Evolutionary conservation across 805 yeast genomes (phyloP).

Genomic region (Saccharomycopsis javanensis): DNA sequence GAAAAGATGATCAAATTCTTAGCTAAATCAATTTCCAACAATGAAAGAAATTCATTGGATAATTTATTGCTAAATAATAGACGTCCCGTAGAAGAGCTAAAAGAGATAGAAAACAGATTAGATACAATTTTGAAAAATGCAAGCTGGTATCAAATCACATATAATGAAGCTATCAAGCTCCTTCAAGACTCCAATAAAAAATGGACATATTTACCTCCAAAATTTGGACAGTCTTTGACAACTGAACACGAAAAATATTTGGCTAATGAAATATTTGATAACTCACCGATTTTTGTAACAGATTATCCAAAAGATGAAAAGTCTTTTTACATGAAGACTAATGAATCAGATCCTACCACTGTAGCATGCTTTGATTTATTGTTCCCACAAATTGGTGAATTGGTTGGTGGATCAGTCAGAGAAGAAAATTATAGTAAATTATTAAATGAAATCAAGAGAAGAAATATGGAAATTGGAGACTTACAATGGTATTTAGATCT

Average conservation of each 20-base stretch:
- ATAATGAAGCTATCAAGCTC: slow-evolving; percentile 61
- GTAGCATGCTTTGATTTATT: slow-evolving; percentile 87
- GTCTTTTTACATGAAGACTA: slow-evolving; percentile 84
- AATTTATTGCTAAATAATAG: slow-evolving; percentile 24
- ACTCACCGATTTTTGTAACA: slow-evolving; percentile 75
- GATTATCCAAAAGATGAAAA: slow-evolving; percentile 74
- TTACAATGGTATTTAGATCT: slow-evolving; percentile 75
- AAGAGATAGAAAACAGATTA: slow-evolving; percentile 49
- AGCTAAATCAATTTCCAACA: slow-evolving; percentile 26
- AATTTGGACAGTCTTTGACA: slow-evolving; percentile 65
- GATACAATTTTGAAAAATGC: slow-evolving; percentile 30
- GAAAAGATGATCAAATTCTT: slow-evolving; percentile 61
- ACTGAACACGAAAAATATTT: slow-evolving; percentile 91
- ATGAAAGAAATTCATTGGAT: slow-evolving; percentile 23
- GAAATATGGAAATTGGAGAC: slow-evolving; percentile 49
- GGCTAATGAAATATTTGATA: slow-evolving; percentile 52
- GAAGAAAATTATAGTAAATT: slow-evolving; percentile 53
- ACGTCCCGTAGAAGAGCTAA: slow-evolving; percentile 30
- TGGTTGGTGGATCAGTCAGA: slow-evolving; percentile 90
- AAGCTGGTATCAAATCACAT: slow-evolving; percentile 37
- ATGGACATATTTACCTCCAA: slow-evolving; percentile 35
- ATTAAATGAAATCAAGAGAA: slow-evolving; percentile 36
- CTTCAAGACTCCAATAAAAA: slow-evolving; percentile 30
- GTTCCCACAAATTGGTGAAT: slow-evolving; percentile 87
- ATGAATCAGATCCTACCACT: slow-evolving; percentile 36